Conservation (phyloP, 2,329 filamentous ascomycete species). For the Neospermospora avenae region DNA sequence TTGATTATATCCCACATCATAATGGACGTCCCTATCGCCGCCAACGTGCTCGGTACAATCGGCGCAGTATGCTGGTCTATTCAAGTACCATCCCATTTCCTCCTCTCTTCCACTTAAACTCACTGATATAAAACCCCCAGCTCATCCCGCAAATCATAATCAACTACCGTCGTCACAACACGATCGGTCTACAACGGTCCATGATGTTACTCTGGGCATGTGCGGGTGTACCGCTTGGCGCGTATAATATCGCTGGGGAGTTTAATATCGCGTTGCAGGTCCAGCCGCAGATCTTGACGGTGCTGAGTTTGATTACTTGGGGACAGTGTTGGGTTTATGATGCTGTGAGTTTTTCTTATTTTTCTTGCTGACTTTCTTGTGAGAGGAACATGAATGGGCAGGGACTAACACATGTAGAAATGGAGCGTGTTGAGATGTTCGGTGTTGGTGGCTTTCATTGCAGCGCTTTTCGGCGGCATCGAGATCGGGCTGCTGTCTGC, state of each 20-base stretch:
- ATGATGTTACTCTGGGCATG: slow-evolving; percentile 73
- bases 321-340: slow-evolving; percentile 39
- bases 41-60: slow-evolving; percentile 56
- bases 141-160: slow-evolving; percentile 67
- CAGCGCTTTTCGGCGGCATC: slow-evolving; percentile 54
- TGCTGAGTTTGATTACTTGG: slow-evolving; percentile 37
- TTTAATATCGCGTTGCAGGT: slow-evolving; percentile 35
- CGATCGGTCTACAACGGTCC: slow-evolving; percentile 60
- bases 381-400: no score
- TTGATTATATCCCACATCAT: neutral
- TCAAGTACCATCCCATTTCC: slow-evolving; percentile 42
- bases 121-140: slow-evolving; percentile 37
- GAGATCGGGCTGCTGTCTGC: slow-evolving; percentile 59
- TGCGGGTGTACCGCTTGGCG: slow-evolving; percentile 64
- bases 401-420: slow-evolving; percentile 37
- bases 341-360: slow-evolving; percentile 44
- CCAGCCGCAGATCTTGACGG: slow-evolving; percentile 36
- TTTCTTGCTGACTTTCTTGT: slow-evolving; percentile 2
- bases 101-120: neutral
- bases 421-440: slow-evolving; percentile 51
- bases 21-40: slow-evolving; percentile 54
- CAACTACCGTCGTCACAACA: slow-evolving; percentile 64
- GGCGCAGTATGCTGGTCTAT: slow-evolving; percentile 67
- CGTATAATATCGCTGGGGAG: slow-evolving; percentile 34
- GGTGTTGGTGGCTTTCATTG: slow-evolving; percentile 48